phyloP scores from a whole-genome alignment of 192 early-diverging fungal species.

The Jimgerdemannia lactiflua region DNA sequence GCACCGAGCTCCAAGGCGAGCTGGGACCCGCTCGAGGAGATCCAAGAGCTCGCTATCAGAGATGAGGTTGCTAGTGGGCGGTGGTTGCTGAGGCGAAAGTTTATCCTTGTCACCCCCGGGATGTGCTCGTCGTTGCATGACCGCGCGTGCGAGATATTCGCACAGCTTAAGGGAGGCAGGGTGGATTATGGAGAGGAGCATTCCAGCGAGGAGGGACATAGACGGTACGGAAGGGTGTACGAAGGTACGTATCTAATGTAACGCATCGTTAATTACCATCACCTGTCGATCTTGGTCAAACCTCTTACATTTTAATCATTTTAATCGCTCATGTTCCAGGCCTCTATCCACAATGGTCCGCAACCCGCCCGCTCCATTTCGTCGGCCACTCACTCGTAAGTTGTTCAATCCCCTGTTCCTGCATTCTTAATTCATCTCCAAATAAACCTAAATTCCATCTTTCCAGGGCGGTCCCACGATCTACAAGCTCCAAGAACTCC shows the following conservation, averaged over 20 bases:
- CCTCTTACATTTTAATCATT: not conserved
- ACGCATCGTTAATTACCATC: too few species aligned
- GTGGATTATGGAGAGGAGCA: slow-evolving; percentile 2
- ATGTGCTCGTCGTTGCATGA: not conserved
- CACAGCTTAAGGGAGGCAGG: not conserved
- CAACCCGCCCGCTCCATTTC: not conserved
- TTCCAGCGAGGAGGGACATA: not conserved
- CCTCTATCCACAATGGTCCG: slow-evolving; percentile 4
- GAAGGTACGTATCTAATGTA: not conserved
- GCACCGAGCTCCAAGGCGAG: not conserved
- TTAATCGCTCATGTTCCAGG: not conserved
- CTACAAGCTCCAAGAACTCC: slow-evolving; percentile 1
- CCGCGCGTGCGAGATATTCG: slow-evolving; percentile 1
- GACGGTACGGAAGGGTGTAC: not conserved
- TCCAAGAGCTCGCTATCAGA: not conserved
- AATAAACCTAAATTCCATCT: too few species aligned
- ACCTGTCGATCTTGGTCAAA: too few species aligned
- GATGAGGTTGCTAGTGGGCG: not conserved
- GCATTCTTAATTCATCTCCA: too few species aligned
- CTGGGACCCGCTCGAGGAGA: slow-evolving; percentile 1
- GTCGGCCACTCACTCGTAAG: slow-evolving; percentile 1
- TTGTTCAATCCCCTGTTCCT: not conserved
- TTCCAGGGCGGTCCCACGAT: not conserved
- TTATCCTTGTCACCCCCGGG: not conserved
- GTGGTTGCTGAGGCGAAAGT: not conserved